These are phyloP conservation scores for Glycine soja DNA, from an alignment of 306 rosid genomes.

Conservation along the genomic window DNA sequence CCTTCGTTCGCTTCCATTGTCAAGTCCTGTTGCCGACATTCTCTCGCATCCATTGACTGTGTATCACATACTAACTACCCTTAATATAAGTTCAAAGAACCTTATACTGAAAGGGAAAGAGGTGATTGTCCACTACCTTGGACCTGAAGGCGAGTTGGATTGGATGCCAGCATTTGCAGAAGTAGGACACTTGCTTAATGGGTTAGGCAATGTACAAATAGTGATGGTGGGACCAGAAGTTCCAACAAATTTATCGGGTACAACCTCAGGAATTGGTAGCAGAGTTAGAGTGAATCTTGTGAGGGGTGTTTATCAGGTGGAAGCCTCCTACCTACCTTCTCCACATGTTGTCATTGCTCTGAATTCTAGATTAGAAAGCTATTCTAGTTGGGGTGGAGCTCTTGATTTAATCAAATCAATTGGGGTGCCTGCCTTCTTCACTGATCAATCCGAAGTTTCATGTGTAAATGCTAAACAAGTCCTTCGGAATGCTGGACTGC, in stretches of 20 bases:
- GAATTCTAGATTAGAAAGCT: conserved; percentile 45
- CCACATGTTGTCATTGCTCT: conserved; percentile 48
- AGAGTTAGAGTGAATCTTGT: conserved; percentile 51
- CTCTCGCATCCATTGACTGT: conserved; percentile 69
- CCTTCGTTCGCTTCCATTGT: conserved; percentile 64
- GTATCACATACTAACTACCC: conserved; percentile 66
- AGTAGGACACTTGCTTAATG: conserved; percentile 68
- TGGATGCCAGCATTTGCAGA: conserved; percentile 76
- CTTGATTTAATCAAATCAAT: conserved; percentile 48
- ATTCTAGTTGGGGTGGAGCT: conserved; percentile 47
- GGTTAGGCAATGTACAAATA: conserved; percentile 61
- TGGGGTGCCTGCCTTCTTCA: conserved; percentile 48
- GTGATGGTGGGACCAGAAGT: conserved; percentile 54
- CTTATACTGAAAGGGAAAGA: conserved; percentile 66
- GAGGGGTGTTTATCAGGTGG: conserved; percentile 52
- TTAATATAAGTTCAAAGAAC: conserved; percentile 67
- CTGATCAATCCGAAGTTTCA: conserved; percentile 47
- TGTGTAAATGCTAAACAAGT: conserved; percentile 52
- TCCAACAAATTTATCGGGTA: conserved; percentile 45
- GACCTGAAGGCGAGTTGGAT: conserved; percentile 75
- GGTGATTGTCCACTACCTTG: conserved; percentile 69
- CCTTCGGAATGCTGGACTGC: conserved; percentile 49
- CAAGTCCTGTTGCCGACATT: conserved; percentile 66
- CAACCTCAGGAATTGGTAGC: conserved; percentile 53
- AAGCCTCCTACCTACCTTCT: conserved; percentile 48